These are phyloP conservation scores for Mycena belliarum DNA, from an alignment of 768 basidiomycete species.

Conservation along the genomic window DNA sequence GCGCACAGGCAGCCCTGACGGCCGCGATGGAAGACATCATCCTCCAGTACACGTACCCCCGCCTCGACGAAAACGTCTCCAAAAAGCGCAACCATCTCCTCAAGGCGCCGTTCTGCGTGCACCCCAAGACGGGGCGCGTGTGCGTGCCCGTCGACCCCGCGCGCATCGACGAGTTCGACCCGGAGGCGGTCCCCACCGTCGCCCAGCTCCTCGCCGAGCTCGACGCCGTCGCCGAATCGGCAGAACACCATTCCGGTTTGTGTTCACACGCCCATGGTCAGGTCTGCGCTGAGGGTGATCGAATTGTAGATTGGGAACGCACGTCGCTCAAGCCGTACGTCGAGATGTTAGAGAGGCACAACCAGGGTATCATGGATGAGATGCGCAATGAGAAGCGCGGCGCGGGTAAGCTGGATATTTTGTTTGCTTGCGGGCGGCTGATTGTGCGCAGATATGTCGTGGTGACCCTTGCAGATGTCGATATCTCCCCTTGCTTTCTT, in stretches of 20 bases:
- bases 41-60: slow-evolving; percentile 92
- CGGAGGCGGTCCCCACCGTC: slow-evolving; percentile 83
- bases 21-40: slow-evolving; percentile 82
- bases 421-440: background rate
- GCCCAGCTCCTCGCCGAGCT: slow-evolving; percentile 81
- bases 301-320: slow-evolving; percentile 68
- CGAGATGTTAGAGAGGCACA: slow-evolving; percentile 84
- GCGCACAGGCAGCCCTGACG: slow-evolving; percentile 36
- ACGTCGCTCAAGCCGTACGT: slow-evolving; percentile 90
- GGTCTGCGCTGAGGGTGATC: too few species aligned
- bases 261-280: too few species aligned
- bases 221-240: slow-evolving; percentile 42
- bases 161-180: slow-evolving; percentile 79
- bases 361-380: slow-evolving; percentile 54
- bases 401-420: slow-evolving; percentile 14
- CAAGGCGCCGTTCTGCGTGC: slow-evolving; percentile 96
- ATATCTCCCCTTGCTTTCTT: background rate
- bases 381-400: slow-evolving; percentile 49
- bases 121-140: slow-evolving; percentile 93
- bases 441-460: slow-evolving; percentile 31
- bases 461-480: too few species aligned
- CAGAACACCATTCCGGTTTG: slow-evolving; percentile 56
- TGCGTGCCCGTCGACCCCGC: slow-evolving; percentile 90
- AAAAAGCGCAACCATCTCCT: slow-evolving; percentile 97
- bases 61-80: slow-evolving; percentile 95